Conservation (phyloP, 2,329 filamentous ascomycete species). For the Phialocephala subalpina region DNA sequence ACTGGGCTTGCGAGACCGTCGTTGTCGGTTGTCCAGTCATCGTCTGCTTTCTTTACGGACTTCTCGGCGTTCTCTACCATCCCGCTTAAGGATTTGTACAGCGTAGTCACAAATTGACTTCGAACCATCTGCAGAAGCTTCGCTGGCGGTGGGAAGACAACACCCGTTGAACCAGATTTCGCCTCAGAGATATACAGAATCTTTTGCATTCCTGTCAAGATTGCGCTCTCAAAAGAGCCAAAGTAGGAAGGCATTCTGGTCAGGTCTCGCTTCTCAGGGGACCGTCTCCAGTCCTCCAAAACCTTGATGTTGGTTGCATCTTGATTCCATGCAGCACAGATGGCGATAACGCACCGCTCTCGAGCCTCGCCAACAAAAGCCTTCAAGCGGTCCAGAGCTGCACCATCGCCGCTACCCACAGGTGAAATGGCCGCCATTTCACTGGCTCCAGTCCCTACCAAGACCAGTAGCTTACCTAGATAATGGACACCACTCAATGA, state of each 20-base stretch:
- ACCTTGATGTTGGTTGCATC: slow-evolving; percentile 93
- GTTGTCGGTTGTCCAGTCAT: slow-evolving; percentile 44
- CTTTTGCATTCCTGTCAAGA: slow-evolving; percentile 90
- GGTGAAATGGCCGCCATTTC: slow-evolving; percentile 83
- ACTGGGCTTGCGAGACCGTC: slow-evolving; percentile 44
- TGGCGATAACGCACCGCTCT: slow-evolving; percentile 84
- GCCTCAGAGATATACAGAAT: slow-evolving; percentile 91
- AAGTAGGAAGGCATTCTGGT: slow-evolving; percentile 92
- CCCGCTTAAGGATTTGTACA: slow-evolving; percentile 93
- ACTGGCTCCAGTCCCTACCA: slow-evolving; percentile 86
- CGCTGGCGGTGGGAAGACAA: slow-evolving; percentile 83
- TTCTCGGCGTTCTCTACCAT: slow-evolving; percentile 97
- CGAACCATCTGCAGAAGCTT: slow-evolving; percentile 93
- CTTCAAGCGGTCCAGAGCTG: slow-evolving; percentile 76
- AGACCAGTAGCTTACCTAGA: slow-evolving; percentile 79
- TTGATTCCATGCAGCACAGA: slow-evolving; percentile 90
- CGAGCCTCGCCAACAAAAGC: slow-evolving; percentile 78
- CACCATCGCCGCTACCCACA: slow-evolving; percentile 62
- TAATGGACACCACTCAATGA: slow-evolving; percentile 93
- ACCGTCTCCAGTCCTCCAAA: slow-evolving; percentile 92
- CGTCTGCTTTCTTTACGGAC: slow-evolving; percentile 64
- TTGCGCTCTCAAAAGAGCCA: slow-evolving; percentile 81
- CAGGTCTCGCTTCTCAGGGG: slow-evolving; percentile 81
- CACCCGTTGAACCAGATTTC: slow-evolving; percentile 76
- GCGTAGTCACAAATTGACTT: slow-evolving; percentile 88